These are phyloP conservation scores for Eucalyptus lansdowneana DNA, from an alignment of 345 rosid species.

Conservation along the genomic window DNA sequence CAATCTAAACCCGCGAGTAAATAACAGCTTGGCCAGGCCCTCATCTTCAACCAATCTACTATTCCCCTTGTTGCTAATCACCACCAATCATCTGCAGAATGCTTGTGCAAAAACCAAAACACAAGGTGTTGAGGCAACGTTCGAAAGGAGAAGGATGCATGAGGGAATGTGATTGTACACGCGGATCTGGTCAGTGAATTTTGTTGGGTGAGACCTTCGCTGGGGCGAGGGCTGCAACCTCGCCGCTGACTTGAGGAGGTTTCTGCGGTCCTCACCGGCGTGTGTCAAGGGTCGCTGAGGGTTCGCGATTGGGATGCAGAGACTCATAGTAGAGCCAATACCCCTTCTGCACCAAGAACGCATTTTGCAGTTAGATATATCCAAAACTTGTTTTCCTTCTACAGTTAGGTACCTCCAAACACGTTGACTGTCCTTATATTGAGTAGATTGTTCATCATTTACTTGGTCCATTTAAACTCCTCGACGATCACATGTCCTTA, in stretches of 20 bases:
- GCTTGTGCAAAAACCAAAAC: not conserved
- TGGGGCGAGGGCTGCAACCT: not conserved
- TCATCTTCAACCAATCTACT: not conserved
- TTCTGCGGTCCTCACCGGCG: not conserved
- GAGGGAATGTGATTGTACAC: not conserved
- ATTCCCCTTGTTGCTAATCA: not conserved
- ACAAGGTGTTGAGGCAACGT: not conserved
- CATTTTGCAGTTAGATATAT: not conserved
- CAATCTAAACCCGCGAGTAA: not conserved
- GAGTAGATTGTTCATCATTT: not conserved
- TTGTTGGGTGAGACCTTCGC: not conserved
- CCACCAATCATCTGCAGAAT: not conserved
- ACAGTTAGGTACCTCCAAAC: not conserved
- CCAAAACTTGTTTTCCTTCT: not conserved
- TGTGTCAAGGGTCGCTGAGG: not conserved
- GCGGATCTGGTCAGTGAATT: not conserved
- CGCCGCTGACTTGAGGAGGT: not conserved
- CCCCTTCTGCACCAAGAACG: not conserved
- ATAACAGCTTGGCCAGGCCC: not conserved
- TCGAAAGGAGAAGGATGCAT: not conserved
- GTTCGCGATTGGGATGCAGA: not conserved
- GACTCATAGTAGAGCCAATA: not conserved
- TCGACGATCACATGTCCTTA: not conserved
- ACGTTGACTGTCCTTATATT: not conserved
- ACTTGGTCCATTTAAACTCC: not conserved